These are phyloP conservation scores for Exobasidium rhododendri DNA, from an alignment of 1,284 basidiomycete species.

Conservation along the genomic window DNA sequence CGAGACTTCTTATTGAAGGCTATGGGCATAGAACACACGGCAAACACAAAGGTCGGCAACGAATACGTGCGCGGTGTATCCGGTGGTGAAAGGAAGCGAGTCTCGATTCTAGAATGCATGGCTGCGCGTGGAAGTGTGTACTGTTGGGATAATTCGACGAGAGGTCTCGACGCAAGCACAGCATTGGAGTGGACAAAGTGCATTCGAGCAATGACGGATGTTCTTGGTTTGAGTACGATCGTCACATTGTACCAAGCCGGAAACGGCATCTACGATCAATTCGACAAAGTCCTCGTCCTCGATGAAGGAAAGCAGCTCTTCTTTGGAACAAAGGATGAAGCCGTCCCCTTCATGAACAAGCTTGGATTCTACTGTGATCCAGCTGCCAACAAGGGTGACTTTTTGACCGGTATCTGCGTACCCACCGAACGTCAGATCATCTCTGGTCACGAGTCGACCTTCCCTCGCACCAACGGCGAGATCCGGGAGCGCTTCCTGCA, in stretches of 20 bases:
- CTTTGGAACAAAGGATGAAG: slow-evolving; percentile 45
- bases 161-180: slow-evolving; percentile 79
- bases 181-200: slow-evolving; percentile 74
- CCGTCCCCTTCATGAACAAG: slow-evolving; percentile 36
- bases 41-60: slow-evolving; percentile 69
- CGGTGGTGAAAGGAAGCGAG: slow-evolving; percentile 63
- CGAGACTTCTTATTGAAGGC: slow-evolving; percentile 66
- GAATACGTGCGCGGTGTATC: slow-evolving; percentile 74
- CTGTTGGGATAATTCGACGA: slow-evolving; percentile 67
- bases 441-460: background rate
- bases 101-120: slow-evolving; percentile 69
- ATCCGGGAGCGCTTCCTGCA: background rate
- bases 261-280: slow-evolving; percentile 61
- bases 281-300: slow-evolving; percentile 57
- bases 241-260: slow-evolving; percentile 72
- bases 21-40: slow-evolving; percentile 70
- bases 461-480: background rate
- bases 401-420: background rate
- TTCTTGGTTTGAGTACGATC: slow-evolving; percentile 74
- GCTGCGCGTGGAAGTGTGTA: slow-evolving; percentile 62
- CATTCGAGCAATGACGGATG: slow-evolving; percentile 72
- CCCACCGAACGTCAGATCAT: slow-evolving; percentile 8
- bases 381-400: slow-evolving; percentile 7
- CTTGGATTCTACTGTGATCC: slow-evolving; percentile 43
- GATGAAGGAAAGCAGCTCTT: slow-evolving; percentile 48